Evolutionary conservation across 176 grass and related monocot species (phyloP).

Genomic region (Bonia amplexicaulis): DNA sequence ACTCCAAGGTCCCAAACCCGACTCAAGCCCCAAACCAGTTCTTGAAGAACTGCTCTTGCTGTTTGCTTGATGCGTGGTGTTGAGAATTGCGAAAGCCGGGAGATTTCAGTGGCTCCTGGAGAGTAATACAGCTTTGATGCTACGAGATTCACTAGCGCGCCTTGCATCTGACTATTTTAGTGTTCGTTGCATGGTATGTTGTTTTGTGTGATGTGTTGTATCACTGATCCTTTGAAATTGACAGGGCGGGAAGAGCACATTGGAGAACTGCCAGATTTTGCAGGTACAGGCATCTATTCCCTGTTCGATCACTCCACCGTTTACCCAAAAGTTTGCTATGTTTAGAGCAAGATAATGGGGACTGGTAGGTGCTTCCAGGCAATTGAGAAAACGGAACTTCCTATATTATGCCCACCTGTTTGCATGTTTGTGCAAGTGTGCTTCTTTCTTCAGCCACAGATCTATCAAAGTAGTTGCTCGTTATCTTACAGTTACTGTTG

Average conservation of each 20-base stretch:
- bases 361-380: neutral
- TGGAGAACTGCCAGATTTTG: conserved; percentile 96
- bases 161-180: neutral
- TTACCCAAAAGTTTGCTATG: neutral
- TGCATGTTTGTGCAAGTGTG: neutral
- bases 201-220: neutral
- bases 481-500: neutral
- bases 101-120: neutral
- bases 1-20: conserved; percentile 57
- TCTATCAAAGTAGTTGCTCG: neutral
- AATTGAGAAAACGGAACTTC: neutral
- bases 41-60: neutral
- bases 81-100: conserved; percentile 1
- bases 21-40: neutral
- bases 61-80: neutral
- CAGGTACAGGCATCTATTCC: conserved; percentile 47
- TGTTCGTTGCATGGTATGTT: neutral
- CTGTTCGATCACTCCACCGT: neutral
- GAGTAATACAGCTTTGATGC: neutral
- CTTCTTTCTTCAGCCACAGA: conserved; percentile 1
- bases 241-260: conserved; percentile 89
- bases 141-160: neutral
- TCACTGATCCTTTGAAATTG: conserved; percentile 14
- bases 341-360: neutral
- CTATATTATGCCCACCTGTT: neutral